These are phyloP conservation scores for Azolla pinnata DNA, from an alignment of 75 land plant genomes.

Conservation along the genomic window DNA sequence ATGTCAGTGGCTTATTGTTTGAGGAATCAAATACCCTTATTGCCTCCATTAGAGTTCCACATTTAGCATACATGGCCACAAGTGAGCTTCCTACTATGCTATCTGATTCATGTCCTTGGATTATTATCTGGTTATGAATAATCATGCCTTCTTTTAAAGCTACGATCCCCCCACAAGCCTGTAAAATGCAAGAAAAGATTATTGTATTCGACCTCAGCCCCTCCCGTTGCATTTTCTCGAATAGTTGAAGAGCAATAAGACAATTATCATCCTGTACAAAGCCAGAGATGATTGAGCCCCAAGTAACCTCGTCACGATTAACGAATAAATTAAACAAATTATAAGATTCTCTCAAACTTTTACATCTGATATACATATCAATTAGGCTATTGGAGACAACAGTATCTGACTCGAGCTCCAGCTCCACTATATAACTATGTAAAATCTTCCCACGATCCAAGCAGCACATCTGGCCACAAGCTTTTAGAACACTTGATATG, in stretches of 20 bases:
- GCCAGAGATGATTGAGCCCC: conserved; percentile 52
- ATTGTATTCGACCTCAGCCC: conserved; percentile 15
- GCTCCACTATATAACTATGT: conserved; percentile 28
- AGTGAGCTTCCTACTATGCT: conserved; percentile 14
- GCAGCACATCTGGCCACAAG: conserved; percentile 19
- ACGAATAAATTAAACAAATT: not conserved
- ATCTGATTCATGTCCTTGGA: conserved; percentile 9
- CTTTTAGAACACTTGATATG: conserved; percentile 20
- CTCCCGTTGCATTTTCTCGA: conserved; percentile 8
- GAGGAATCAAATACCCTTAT: conserved; percentile 13
- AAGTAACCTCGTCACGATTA: conserved; percentile 25
- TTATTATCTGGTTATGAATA: conserved; percentile 15
- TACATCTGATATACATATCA: conserved; percentile 4
- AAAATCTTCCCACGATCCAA: conserved; percentile 24
- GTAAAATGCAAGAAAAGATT: conserved; percentile 18
- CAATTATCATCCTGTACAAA: conserved; percentile 20
- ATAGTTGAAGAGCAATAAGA: conserved; percentile 8
- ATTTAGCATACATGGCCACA: conserved; percentile 27
- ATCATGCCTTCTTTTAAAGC: conserved; percentile 16
- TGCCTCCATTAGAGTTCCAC: conserved; percentile 16
- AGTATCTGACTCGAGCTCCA: conserved; percentile 31
- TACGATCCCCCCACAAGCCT: conserved; percentile 15
- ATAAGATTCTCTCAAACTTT: not conserved
- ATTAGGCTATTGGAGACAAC: conserved; percentile 34
- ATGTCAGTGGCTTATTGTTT: not conserved